Evolutionary conservation across 2,329 filamentous ascomycete genomes (phyloP), one percentile per base, ranked within the genome.

Genomic region (Fusarium euwallaceae): DNA sequence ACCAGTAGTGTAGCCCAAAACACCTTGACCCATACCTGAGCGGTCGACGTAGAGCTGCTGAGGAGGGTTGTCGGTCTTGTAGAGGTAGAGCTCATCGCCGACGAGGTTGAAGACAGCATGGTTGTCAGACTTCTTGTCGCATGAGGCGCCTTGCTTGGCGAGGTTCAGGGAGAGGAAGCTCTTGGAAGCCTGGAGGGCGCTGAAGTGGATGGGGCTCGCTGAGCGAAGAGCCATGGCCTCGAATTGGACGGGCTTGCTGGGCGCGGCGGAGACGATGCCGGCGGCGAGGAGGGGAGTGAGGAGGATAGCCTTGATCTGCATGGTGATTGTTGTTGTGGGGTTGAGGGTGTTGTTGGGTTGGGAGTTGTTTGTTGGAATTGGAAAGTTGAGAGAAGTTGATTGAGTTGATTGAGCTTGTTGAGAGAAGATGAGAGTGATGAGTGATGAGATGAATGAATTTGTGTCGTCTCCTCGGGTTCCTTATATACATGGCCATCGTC

Each of bases 21-120:
- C 81, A 61, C 89, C 89, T 72, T 88, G 86, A 74, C 87, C 86
- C 88, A 90, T 90, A 78, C 88, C 89, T 58, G 88, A 89, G 56
- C 86, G 87, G 80, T 91, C 89, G 59, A 86, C 86, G 75, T 79
- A 90, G 66, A 89, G 69, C 78, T 87, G 81, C 83, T 91, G 89
- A 11, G 82, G 81, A 22, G 75, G 82, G 24, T 82, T 81, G 2
- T 81, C 9, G 80, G 82, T 41, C 81, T 80, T 41, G 66, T 84
- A 89, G 53, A 91, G 84, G 79, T 80, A 86, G 24, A 89, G 83
- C 43, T 82, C 82, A 45, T 82, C 82, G 59, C 87, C 82, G 53
- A 48, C 39, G 32, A 90, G 80, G 76, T 82, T 83, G 81, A 91
- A 89, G 41, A 84, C 88, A 45, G 89, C 89, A 51, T 75, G 80